Percentiles rank a stretch among this genome's conserved stretches.
Evolutionary conservation across 345 rosid genomes (phyloP).

Genomic region (Passiflora organensis): DNA sequence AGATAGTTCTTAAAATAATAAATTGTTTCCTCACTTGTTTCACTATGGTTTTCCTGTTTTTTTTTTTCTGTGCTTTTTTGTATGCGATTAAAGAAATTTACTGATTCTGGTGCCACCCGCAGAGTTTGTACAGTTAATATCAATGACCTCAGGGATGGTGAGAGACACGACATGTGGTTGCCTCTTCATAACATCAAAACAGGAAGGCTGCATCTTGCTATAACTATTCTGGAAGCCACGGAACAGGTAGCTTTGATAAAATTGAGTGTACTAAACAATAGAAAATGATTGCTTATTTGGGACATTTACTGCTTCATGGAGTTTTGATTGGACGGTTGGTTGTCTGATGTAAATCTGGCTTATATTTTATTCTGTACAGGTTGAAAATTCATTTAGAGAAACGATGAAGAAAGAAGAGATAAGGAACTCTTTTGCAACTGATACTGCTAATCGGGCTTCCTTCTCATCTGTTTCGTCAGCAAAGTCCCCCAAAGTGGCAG

Average conservation of each 20-base stretch:
- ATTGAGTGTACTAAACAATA: too few species aligned
- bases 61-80: not conserved
- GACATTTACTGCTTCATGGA: not conserved
- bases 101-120: slow-evolving; percentile 16
- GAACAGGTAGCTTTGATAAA: slow-evolving; percentile 46
- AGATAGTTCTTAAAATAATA: not conserved
- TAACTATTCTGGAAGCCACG: slow-evolving; percentile 55
- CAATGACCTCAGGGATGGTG: slow-evolving; percentile 57
- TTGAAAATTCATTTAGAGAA: slow-evolving; percentile 26
- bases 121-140: slow-evolving; percentile 62
- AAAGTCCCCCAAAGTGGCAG: slow-evolving; percentile 45
- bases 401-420: slow-evolving; percentile 30
- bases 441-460: slow-evolving; percentile 29
- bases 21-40: not conserved
- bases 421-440: slow-evolving; percentile 34
- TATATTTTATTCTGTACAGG: slow-evolving; percentile 32
- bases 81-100: too few species aligned
- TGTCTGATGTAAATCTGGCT: slow-evolving; percentile 11
- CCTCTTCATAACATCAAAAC: slow-evolving; percentile 68
- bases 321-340: not conserved
- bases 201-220: slow-evolving; percentile 79
- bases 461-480: slow-evolving; percentile 43
- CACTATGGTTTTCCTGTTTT: not conserved
- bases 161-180: slow-evolving; percentile 85
- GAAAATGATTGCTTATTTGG: not conserved